phyloP scores from a whole-genome alignment of 2,329 filamentous ascomycete genomes.

The Thelonectria olida region DNA sequence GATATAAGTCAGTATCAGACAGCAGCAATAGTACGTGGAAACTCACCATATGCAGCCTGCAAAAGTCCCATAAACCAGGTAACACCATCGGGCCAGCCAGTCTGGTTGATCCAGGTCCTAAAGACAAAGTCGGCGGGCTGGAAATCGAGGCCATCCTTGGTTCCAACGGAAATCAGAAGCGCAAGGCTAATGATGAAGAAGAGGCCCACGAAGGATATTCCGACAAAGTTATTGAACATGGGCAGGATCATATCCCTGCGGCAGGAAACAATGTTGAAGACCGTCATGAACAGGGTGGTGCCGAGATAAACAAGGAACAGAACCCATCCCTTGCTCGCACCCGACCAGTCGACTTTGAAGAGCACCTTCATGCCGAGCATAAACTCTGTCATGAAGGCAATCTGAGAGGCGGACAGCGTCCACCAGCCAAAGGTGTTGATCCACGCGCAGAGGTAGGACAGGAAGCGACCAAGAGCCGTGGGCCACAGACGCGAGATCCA shows the following conservation, averaged over 20 bases:
- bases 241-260: conserved; percentile 52
- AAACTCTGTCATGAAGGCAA: conserved; percentile 67
- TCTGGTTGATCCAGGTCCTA: conserved; percentile 54
- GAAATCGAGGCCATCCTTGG: conserved; percentile 53
- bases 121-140: conserved; percentile 63
- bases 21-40: not conserved
- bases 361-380: conserved; percentile 65
- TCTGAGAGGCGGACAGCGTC: conserved; percentile 63
- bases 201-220: conserved; percentile 59
- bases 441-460: conserved; percentile 67
- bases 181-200: conserved; percentile 62
- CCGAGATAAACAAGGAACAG: conserved; percentile 65
- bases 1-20: not conserved
- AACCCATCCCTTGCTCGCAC: conserved; percentile 58
- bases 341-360: conserved; percentile 58
- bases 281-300: conserved; percentile 56
- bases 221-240: conserved; percentile 65
- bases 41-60: conserved; percentile 61
- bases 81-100: conserved; percentile 63
- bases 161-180: conserved; percentile 61
- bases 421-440: conserved; percentile 70
- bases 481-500: conserved; percentile 54
- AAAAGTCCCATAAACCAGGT: conserved; percentile 68
- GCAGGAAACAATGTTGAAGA: conserved; percentile 61
- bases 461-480: conserved; percentile 56